A percentile compares a stretch with the other conserved stretches of the same genome.
Evolutionary conservation across 495 filamentous ascomycete species (phyloP).

Genomic region (Aspergillus indologenus): DNA sequence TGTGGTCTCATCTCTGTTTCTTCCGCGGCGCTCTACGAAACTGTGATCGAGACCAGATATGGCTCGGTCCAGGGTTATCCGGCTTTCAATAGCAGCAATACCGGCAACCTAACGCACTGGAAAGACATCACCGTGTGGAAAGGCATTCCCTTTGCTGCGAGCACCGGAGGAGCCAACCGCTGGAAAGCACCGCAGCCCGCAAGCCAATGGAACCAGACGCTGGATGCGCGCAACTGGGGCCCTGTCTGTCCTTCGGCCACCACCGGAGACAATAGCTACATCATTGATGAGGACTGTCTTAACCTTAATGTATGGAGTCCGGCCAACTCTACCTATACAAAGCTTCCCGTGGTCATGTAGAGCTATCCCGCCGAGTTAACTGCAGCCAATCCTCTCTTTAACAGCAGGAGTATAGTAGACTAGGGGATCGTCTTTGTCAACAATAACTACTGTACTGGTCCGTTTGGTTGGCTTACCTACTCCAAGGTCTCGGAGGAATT

Average conservation of each 20-base stretch:
- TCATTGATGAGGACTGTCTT: not conserved
- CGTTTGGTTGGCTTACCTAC: slow-evolving; percentile 61
- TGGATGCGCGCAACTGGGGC: not conserved
- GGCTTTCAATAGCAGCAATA: not conserved
- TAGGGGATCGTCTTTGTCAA: slow-evolving; percentile 55
- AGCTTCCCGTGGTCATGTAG: not conserved
- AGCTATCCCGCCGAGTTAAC: not conserved
- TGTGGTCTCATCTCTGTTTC: not conserved
- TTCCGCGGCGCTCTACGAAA: not conserved
- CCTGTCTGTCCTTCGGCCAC: not conserved
- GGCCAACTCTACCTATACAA: not conserved
- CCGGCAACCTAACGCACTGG: not conserved
- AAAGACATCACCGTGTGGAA: not conserved
- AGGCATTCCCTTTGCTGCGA: not conserved
- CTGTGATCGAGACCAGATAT: not conserved
- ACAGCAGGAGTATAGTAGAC: slow-evolving; percentile 6
- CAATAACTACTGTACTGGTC: slow-evolving; percentile 67
- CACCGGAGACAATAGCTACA: not conserved
- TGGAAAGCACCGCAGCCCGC: not conserved
- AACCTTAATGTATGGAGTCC: not conserved
- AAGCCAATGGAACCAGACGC: not conserved
- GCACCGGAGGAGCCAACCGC: not conserved
- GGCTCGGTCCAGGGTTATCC: not conserved
- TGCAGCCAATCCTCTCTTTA: not conserved
- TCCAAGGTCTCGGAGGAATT: slow-evolving; percentile 38